These are phyloP conservation scores for Mycena capillaripes DNA, from an alignment of 768 basidiomycete genomes.

Conservation along the genomic window DNA sequence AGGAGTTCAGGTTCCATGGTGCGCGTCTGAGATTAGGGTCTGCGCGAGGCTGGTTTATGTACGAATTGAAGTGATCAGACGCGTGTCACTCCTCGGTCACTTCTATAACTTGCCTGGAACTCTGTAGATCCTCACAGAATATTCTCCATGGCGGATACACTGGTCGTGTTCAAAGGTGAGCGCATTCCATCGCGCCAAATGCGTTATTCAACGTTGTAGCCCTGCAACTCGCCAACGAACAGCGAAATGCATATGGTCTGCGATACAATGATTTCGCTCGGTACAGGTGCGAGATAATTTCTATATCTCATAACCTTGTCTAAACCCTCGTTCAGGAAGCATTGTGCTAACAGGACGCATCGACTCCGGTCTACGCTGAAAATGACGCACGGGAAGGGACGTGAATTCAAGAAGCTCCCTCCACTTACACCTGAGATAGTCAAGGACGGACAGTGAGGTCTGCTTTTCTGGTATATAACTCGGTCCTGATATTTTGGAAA, in stretches of 20 bases:
- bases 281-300: conserved; percentile 71
- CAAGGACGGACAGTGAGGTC: conserved; percentile 87
- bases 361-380: conserved; percentile 87
- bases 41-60: conserved; percentile 5
- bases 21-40: conserved; percentile 13
- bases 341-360: conserved; percentile 93
- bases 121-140: conserved; percentile 30
- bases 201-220: conserved; percentile 58
- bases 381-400: conserved; percentile 89
- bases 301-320: not conserved
- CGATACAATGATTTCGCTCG: conserved; percentile 91
- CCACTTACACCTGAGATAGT: conserved; percentile 75
- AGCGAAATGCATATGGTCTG: conserved; percentile 91
- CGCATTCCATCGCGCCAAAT: conserved; percentile 19
- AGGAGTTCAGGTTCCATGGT: conserved; percentile 76
- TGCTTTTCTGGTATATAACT: not conserved
- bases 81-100: conserved; percentile 29
- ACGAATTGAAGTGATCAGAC: conserved; percentile 7
- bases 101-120: conserved; percentile 27
- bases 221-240: conserved; percentile 87
- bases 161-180: conserved; percentile 55
- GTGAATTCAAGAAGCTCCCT: conserved; percentile 90
- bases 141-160: conserved; percentile 48
- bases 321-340: conserved; percentile 69
- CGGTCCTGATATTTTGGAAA: conserved; percentile 44